phyloP scores from a whole-genome alignment of 257 asterid genomes.

The Solanum appendiculatum region DNA sequence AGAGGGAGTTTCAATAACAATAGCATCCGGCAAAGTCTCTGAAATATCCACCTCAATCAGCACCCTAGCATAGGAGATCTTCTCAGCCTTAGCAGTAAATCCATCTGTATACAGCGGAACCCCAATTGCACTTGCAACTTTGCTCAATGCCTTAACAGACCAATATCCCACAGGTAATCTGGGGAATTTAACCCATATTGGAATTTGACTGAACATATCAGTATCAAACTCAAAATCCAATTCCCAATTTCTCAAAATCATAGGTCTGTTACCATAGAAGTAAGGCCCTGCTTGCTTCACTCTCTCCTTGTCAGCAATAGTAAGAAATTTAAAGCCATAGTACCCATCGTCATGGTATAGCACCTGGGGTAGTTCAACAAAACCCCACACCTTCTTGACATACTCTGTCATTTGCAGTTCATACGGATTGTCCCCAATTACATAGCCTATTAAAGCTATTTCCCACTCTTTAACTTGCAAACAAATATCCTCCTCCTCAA shows the following conservation, averaged over 20 bases:
- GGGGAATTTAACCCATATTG: not conserved
- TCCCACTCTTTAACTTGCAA: not conserved
- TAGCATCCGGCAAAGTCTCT: not conserved
- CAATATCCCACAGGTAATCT: not conserved
- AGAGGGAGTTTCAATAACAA: not conserved
- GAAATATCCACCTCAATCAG: not conserved
- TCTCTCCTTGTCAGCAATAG: not conserved
- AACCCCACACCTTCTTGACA: not conserved
- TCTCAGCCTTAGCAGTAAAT: not conserved
- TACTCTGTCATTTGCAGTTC: not conserved
- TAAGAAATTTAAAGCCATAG: not conserved
- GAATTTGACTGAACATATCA: not conserved
- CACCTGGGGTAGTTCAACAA: not conserved
- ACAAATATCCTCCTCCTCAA: not conserved
- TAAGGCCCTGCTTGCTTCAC: not conserved
- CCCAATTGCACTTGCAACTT: not conserved
- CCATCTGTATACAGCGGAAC: not conserved
- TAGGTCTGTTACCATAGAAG: not conserved
- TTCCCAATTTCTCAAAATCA: not conserved
- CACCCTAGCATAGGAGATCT: not conserved
- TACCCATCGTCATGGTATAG: not conserved
- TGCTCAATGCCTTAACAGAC: not conserved
- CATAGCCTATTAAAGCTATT: not conserved
- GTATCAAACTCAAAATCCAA: not conserved
- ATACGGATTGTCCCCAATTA: not conserved